Base-by-base conservation (phyloP, 2,329 filamentous ascomycete species). In the Calonectria multiphialidica region DNA sequence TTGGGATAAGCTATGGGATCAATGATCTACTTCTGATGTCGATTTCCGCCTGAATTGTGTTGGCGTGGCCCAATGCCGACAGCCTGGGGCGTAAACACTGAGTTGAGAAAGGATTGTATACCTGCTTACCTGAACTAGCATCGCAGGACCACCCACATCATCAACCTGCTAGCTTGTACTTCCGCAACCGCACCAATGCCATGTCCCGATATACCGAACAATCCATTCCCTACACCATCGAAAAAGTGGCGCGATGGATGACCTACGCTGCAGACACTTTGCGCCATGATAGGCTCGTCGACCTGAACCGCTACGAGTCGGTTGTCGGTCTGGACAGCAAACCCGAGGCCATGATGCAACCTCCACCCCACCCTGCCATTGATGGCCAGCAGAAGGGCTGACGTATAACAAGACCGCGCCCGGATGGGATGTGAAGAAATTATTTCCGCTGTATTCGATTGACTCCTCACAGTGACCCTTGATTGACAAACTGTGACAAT, bases 301-400 rank as follows among this genome's bases (percentile, higher is more conserved):
- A 25, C 23, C 16, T 37, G 30, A 57, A 57, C 50, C 18, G 33
- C 42, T 28, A 18, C 44, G 44, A 57, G 37, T 72, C 71, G 71
- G 71, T 30, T 53, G 67, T 72, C 71, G 71, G 71, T 23, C 67
- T 70, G 63, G 67, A 64, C 40, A 44, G 30, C 35, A 62, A 70
- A 67, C 25, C 71, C 71, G 67, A 70, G 67, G 63, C 55, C 23
- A n/a, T 62, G 25, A 35, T 61, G 35, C 40, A 33, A 33, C 42
- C 28, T 49, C 53, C 30, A 47, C 70, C 66, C 71, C 40, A 64
- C 70, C 45, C 49, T 45, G 61, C 25, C 13, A 55, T 40, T 45
- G 61, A 40, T 44, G 30, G 23, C 57, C 8, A 18, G 33, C 12
- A 18, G 37, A 12, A 28, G 9, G n/a, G n/a, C 44, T 68, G 40